Evolutionary conservation across 495 filamentous ascomycete species (phyloP), one percentile per base, ranked within the genome.

Genomic region (Talaromyces stipitatus): DNA sequence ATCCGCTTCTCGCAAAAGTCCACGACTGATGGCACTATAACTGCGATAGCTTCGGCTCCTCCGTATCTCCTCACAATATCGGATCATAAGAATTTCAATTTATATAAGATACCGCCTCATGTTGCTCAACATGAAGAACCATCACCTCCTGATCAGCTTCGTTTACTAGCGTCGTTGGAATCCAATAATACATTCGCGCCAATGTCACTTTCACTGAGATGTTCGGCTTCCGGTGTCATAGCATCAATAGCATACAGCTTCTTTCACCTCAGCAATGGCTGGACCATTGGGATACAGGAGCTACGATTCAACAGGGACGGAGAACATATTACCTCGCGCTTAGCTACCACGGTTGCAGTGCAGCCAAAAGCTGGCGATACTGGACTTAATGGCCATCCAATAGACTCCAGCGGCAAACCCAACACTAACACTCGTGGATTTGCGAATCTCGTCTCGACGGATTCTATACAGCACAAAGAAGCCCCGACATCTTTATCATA

Each of bases 231-330:
- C 4, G 78, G 79, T 12, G 82, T 91, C 4, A 78, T 88, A 8
- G 86, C 89, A 2, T 91, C 89, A 10, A 87, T 97, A 52, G 92
- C 92, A 4, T 97, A 96, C 69, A 85, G 73, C 41, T 78, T 78
- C 60, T 73, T 65, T 50, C 74, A 74, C n/a, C 65, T 74, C 59
- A 71, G 74, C 22, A 74, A 72, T 50, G 91, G 91, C 16, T 98
- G 91, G 90, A 89, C 89, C 8, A 78, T 96, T 9, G 92, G 91
- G 1, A 82, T 97, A 18, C 94, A 98, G 71, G 92, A 97, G 66
- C 67, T 96, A 22, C 85, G 85, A 23, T 77, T 95, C 23, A 67
- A 71, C 50, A 72, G 61, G 58, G 66, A 63, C 32, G 85, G 83
- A 6, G 67, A 76, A 27, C 77, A 86, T 38, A 64, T 80, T 29